phyloP scores from a whole-genome alignment of 2,329 filamentous ascomycete genomes.

The Fusarium ramigenum region DNA sequence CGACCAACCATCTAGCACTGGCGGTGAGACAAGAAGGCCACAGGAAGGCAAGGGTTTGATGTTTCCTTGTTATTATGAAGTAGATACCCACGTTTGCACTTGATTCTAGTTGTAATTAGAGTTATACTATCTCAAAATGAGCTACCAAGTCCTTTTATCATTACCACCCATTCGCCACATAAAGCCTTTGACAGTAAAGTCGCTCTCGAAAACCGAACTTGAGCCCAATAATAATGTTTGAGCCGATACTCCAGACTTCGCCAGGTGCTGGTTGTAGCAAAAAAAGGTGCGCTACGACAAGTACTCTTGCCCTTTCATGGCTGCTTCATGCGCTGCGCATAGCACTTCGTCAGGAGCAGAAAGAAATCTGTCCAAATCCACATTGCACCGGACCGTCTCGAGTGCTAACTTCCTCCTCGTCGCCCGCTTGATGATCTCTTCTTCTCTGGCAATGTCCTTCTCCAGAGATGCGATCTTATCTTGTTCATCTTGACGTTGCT shows the following conservation, averaged over 20 bases:
- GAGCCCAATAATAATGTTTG: not conserved
- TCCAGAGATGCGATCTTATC: not conserved
- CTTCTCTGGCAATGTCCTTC: not conserved
- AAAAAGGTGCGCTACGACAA: not conserved
- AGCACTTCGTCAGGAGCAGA: not conserved
- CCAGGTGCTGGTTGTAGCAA: not conserved
- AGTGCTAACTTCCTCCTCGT: not conserved
- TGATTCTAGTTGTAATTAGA: not conserved
- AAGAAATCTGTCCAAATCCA: not conserved
- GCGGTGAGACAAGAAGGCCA: not conserved
- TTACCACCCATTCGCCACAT: not conserved
- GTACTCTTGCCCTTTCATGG: not conserved
- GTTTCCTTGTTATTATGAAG: conserved; percentile 19
- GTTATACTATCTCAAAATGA: not conserved
- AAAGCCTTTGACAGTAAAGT: not conserved
- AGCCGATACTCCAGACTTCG: not conserved
- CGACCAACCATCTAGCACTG: not conserved
- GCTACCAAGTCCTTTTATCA: not conserved
- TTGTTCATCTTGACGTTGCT: not conserved
- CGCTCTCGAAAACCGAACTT: not conserved
- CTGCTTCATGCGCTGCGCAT: not conserved
- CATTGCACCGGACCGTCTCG: not conserved
- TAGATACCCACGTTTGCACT: conserved; percentile 10
- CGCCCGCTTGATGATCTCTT: not conserved
- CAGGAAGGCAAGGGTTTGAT: not conserved